Evolutionary conservation across 2,329 filamentous ascomycete species (phyloP).

Genomic region (Colletotrichum brevisporum): DNA sequence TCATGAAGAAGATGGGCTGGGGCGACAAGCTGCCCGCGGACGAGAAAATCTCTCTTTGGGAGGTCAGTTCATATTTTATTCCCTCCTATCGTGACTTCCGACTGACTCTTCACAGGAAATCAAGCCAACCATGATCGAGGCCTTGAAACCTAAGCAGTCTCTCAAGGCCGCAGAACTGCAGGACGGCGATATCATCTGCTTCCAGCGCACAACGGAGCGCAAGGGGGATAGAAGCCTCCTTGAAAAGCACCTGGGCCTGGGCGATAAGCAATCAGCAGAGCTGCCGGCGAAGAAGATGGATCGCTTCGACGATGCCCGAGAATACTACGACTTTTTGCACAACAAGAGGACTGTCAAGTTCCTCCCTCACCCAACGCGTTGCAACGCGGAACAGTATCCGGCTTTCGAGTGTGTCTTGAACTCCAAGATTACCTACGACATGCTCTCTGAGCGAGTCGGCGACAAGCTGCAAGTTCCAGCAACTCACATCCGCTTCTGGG

Average conservation of each 20-base stretch:
- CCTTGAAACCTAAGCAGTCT: slow-evolving; percentile 90
- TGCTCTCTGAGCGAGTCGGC: slow-evolving; percentile 86
- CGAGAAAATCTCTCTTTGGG: slow-evolving; percentile 80
- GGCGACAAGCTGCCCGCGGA: slow-evolving; percentile 77
- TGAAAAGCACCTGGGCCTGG: slow-evolving; percentile 55
- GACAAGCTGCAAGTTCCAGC: slow-evolving; percentile 82
- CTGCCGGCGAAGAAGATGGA: slow-evolving; percentile 61
- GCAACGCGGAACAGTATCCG: slow-evolving; percentile 70
- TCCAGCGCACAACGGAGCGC: slow-evolving; percentile 76
- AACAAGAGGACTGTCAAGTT: slow-evolving; percentile 88
- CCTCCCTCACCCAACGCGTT: slow-evolving; percentile 73
- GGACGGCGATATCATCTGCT: slow-evolving; percentile 96
- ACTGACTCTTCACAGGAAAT: slow-evolving; percentile 75
- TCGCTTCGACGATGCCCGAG: slow-evolving; percentile 78
- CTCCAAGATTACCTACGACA: slow-evolving; percentile 91
- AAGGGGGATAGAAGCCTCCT: slow-evolving; percentile 58
- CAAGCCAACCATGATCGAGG: slow-evolving; percentile 97
- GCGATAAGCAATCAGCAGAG: slow-evolving; percentile 55
- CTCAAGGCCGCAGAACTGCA: slow-evolving; percentile 94
- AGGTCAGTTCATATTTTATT: slow-evolving; percentile 62
- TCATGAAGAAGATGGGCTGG: slow-evolving; percentile 90
- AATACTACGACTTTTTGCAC: slow-evolving; percentile 94
- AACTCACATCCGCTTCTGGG: slow-evolving; percentile 93
- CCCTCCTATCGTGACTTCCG: neutral
- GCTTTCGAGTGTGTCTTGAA: slow-evolving; percentile 84